Evolutionary conservation across 345 rosid species (phyloP).

Genomic region (Rhizophora mangle): DNA sequence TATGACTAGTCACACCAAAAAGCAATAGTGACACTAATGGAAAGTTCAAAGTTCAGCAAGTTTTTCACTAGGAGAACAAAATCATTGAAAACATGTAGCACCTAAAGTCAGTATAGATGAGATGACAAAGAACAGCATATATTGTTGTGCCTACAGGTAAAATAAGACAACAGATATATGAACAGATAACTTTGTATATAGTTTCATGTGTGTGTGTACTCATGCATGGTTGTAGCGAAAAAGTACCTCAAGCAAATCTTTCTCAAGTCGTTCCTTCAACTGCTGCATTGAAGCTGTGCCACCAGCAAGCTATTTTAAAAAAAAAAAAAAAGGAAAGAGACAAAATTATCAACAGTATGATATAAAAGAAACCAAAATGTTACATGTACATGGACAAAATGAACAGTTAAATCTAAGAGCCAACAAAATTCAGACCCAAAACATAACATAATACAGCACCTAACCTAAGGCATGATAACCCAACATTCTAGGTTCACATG

Average conservation of each 20-base stretch:
- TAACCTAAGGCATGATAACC: too few relatives aligned
- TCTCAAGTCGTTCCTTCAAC: conserved; percentile 95
- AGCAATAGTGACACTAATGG: neutral
- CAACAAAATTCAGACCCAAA: neutral
- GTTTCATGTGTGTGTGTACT: too few relatives aligned
- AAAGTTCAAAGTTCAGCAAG: neutral
- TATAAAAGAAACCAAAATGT: neutral
- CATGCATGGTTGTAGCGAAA: neutral
- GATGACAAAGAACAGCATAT: neutral
- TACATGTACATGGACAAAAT: neutral
- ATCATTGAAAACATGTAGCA: too few relatives aligned
- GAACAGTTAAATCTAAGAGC: neutral
- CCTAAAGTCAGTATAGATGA: neutral
- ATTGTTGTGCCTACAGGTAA: neutral
- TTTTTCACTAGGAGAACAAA: neutral
- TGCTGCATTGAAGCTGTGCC: conserved; percentile 99
- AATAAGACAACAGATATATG: too few relatives aligned
- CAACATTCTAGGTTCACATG: neutral
- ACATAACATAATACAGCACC: too few relatives aligned
- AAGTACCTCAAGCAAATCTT: conserved; percentile 87
- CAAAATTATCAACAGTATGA: neutral
- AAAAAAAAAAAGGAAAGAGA: conserved; percentile 13
- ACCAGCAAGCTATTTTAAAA: conserved; percentile 78
- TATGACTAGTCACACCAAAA: neutral
- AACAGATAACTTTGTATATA: too few relatives aligned